Evolutionary conservation across 2,329 filamentous ascomycete genomes (phyloP).

Genomic region (Nigrospora oryzae): DNA sequence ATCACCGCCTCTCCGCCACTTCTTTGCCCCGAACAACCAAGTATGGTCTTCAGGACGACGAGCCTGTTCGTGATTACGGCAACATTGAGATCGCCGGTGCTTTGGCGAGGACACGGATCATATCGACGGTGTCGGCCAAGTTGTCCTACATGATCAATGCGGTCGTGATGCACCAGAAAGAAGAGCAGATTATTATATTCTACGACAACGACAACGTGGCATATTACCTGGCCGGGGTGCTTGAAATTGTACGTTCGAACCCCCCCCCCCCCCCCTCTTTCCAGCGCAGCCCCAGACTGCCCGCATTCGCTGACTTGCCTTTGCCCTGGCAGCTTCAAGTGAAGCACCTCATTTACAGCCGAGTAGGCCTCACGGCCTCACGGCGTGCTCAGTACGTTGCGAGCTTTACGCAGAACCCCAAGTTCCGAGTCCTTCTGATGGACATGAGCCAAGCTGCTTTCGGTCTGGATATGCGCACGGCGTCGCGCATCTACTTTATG

Average conservation of each 20-base stretch:
- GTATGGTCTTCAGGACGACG: not conserved
- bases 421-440: conserved; percentile 75
- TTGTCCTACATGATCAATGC: conserved; percentile 75
- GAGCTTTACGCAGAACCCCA: conserved; percentile 62
- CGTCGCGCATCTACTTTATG: conserved; percentile 81
- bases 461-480: conserved; percentile 75
- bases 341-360: conserved; percentile 59
- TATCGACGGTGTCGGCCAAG: conserved; percentile 82
- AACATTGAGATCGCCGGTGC: conserved; percentile 37
- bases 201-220: conserved; percentile 85
- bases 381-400: conserved; percentile 68
- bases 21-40: not conserved
- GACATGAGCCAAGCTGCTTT: conserved; percentile 85
- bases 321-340: conserved; percentile 38
- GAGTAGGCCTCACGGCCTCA: conserved; percentile 44
- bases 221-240: conserved; percentile 73
- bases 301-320: not conserved
- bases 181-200: conserved; percentile 86
- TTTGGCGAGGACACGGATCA: conserved; percentile 51
- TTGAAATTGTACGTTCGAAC: conserved; percentile 54
- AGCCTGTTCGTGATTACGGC: conserved; percentile 12
- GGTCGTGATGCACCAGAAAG: conserved; percentile 56
- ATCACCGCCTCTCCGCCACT: not conserved
- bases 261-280: conserved; percentile 1
- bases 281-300: conserved; percentile 1